Evolutionary conservation across 345 rosid genomes (phyloP), one percentile per base, ranked within the genome.

Genomic region (Turnera subulata): DNA sequence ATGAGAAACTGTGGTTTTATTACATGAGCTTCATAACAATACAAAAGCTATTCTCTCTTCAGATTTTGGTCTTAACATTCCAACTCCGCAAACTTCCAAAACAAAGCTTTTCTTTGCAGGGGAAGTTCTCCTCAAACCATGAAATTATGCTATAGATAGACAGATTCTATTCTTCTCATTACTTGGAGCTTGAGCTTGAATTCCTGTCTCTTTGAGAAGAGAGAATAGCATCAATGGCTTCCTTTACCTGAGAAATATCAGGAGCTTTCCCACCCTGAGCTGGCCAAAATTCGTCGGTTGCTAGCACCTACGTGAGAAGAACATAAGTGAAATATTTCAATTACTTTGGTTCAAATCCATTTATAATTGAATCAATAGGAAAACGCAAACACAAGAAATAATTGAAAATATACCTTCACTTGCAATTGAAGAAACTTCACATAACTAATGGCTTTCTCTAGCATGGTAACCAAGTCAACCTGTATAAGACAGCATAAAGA

Each of bases 281-380:
- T 1, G 99, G 99, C 99, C 99, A 93, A 70, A 93, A 89, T 50
- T 93, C 99, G 73, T 93, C 99, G 0, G 99, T 80, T 5, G 96
- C 97, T 65, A 93, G 69, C 6, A 91, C 98, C 97, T 91, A 55
- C 25, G 44, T 16, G 37, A 32, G 23, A 6, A 21, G 6, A 58
- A 9, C 6, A 56, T 8, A 8, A 4, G 8, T n/a, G n/a, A n/a
- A n/a, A n/a, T n/a, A n/a, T n/a, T 29, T 29, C 5, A 29, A 29
- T 29, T 29, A 3, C 35, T 29, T 29, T 8, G 35, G 35, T 29
- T 29, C n/a, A n/a, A n/a, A n/a, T n/a, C n/a, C n/a, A n/a, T n/a
- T n/a, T n/a, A n/a, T n/a, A n/a, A n/a, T n/a, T n/a, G n/a, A n/a
- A n/a, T n/a, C n/a, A n/a, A n/a, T n/a, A n/a, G n/a, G n/a, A n/a